Conservation (phyloP, 2,329 filamentous ascomycete species). For the Scytalidium sp. region DNA sequence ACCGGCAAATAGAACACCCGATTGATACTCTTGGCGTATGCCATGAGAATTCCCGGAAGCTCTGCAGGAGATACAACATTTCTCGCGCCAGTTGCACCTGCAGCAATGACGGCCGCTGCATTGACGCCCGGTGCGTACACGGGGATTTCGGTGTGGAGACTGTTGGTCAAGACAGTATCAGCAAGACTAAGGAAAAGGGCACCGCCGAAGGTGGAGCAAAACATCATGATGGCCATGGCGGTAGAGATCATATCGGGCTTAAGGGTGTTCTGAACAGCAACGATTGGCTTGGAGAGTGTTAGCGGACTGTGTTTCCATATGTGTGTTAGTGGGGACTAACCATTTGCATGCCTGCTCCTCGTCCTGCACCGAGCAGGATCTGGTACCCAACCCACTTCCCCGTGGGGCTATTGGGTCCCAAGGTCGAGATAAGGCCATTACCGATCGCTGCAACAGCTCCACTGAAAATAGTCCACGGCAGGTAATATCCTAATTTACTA, state of each 20-base stretch:
- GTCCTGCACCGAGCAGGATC: constrained; percentile 49
- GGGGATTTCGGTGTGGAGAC: constrained; percentile 29
- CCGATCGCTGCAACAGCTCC: background rate
- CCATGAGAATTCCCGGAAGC: constrained; percentile 33
- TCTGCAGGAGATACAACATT: constrained; percentile 27
- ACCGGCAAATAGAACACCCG: constrained; percentile 37
- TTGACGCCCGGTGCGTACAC: constrained; percentile 29
- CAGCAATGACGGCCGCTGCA: constrained; percentile 31
- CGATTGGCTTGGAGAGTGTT: constrained; percentile 13
- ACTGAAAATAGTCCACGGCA: background rate
- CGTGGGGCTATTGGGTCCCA: background rate
- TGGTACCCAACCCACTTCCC: constrained; percentile 6
- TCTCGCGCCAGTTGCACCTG: constrained; percentile 37
- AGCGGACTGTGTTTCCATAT: background rate
- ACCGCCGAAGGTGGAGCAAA: constrained; percentile 28
- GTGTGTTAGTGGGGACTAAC: constrained; percentile 6
- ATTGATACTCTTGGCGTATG: constrained; percentile 39
- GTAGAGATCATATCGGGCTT: constrained; percentile 24
- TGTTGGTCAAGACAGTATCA: constrained; percentile 27
- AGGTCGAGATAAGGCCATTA: constrained; percentile 2
- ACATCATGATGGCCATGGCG: constrained; percentile 30
- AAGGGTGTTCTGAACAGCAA: constrained; percentile 31
- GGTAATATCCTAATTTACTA: constrained; percentile 4
- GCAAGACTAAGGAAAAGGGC: constrained; percentile 27
- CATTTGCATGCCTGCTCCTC: constrained; percentile 16